These are phyloP conservation scores for Petunia hybrid DNA, from an alignment of 305 asterid genomes.

Conservation along the genomic window DNA sequence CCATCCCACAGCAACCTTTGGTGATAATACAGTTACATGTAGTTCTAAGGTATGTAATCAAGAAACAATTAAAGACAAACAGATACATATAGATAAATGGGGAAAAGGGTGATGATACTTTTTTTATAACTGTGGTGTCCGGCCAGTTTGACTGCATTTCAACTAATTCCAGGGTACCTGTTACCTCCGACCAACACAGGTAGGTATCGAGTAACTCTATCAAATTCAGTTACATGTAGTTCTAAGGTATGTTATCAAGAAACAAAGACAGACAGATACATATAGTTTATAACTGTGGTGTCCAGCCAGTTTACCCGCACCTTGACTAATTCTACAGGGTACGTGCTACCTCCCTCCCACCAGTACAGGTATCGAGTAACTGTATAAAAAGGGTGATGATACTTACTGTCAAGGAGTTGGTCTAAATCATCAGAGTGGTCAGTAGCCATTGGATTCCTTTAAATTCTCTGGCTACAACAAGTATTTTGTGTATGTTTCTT, in stretches of 20 bases:
- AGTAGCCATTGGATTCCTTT: conserved; percentile 57
- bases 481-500: background rate
- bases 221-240: background rate
- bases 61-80: background rate
- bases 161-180: too few relatives aligned
- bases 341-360: too few relatives aligned
- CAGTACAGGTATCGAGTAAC: background rate
- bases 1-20: too few relatives aligned
- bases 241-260: background rate
- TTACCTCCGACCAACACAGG: too few relatives aligned
- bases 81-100: background rate
- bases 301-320: too few relatives aligned
- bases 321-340: too few relatives aligned
- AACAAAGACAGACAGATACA: background rate
- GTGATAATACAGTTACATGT: background rate
- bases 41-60: conserved; percentile 16
- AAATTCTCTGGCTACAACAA: conserved; percentile 13
- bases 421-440: conserved; percentile 86
- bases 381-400: background rate
- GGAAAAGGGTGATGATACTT: conserved; percentile 39
- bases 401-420: conserved; percentile 93
- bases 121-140: too few relatives aligned
- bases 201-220: background rate
- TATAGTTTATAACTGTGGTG: background rate
- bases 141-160: too few relatives aligned